Evolutionary conservation across 108 stramenopile species (phyloP).

Genomic region (Pseudonitzschia pungens): DNA sequence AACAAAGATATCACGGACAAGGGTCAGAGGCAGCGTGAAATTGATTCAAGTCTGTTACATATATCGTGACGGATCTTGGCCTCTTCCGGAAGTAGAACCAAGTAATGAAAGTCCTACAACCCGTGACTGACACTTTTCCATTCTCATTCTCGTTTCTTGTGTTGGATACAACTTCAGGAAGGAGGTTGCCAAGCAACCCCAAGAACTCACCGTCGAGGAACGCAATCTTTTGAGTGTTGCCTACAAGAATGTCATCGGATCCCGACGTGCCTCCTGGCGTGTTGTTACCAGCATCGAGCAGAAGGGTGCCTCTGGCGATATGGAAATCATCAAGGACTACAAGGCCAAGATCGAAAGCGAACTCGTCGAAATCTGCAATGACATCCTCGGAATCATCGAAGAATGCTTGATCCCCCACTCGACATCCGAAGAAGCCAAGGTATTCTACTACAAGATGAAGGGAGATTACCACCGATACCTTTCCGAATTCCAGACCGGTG

Average conservation of each 20-base stretch:
- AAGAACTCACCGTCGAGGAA: slow-evolving; percentile 99
- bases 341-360: slow-evolving; percentile 93
- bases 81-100: too few relatives aligned
- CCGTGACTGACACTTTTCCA: too few relatives aligned
- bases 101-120: too few relatives aligned
- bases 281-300: slow-evolving; percentile 99
- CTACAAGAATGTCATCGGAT: slow-evolving; percentile 99
- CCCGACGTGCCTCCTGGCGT: slow-evolving; percentile 99
- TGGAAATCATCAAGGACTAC: slow-evolving; percentile 96
- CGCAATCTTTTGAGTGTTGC: slow-evolving; percentile 98
- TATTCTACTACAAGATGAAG: slow-evolving; percentile 99
- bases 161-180: slow-evolving; percentile 40
- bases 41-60: too few relatives aligned
- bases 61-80: too few relatives aligned
- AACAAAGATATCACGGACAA: too few relatives aligned
- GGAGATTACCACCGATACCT: slow-evolving; percentile 99
- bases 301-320: slow-evolving; percentile 96
- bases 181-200: slow-evolving; percentile 95
- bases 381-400: slow-evolving; percentile 98
- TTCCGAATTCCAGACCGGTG: slow-evolving; percentile 91
- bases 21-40: too few relatives aligned
- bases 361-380: slow-evolving; percentile 98
- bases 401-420: slow-evolving; percentile 97
- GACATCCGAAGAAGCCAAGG: slow-evolving; percentile 98
- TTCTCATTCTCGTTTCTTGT: too few relatives aligned